Evolutionary conservation across 192 early-diverging fungal genomes (phyloP), one percentile per base, ranked within the genome.

Genomic region (Geranomyces michiganensis): DNA sequence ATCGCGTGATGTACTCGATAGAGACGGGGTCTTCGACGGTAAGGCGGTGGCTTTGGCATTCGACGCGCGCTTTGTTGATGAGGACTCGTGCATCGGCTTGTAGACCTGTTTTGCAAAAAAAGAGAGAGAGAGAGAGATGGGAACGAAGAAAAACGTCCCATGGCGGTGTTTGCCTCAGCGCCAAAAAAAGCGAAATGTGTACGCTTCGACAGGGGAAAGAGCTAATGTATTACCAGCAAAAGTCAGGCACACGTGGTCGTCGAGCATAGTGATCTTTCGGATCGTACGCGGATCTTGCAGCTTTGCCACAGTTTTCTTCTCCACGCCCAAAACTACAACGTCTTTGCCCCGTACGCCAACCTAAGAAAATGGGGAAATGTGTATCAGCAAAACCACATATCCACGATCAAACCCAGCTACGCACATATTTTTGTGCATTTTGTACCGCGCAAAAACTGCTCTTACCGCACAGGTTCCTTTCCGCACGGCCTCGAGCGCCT

Each of bases 211-310:
- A n/a, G n/a, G n/a, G n/a, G n/a, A n/a, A n/a, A n/a, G n/a, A n/a
- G n/a, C n/a, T n/a, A n/a, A n/a, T n/a, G n/a, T n/a, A n/a, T n/a
- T 79, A 94, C 93, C 93, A 43, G 97, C 95, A 82, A 95, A 96
- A 10, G 97, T 94, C 83, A 99, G 82, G 76, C 92, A 96, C 26
- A 99, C 89, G 75, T 99, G 94, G 74, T 97, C 92, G 80, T 99
- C 97, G 69, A 99, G 84, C 87, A 94, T 90, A 71, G 91, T 89
- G 84, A 97, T 94, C 84, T 99, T 99, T 67, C 93, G 89, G 62
- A 99, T 91, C 60, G 95, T 97, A 62, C 97, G 89, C 58, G 96
- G 90, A 79, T 99, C 97, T 81, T 99, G 97, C 53, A 99, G 90
- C 79, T 99, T 97, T 61, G 92, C 80, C 27, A 89, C 94, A 0